These are phyloP conservation scores for Beta vulgaris DNA, from an alignment of 148 eudicot species.

Conservation along the genomic window DNA sequence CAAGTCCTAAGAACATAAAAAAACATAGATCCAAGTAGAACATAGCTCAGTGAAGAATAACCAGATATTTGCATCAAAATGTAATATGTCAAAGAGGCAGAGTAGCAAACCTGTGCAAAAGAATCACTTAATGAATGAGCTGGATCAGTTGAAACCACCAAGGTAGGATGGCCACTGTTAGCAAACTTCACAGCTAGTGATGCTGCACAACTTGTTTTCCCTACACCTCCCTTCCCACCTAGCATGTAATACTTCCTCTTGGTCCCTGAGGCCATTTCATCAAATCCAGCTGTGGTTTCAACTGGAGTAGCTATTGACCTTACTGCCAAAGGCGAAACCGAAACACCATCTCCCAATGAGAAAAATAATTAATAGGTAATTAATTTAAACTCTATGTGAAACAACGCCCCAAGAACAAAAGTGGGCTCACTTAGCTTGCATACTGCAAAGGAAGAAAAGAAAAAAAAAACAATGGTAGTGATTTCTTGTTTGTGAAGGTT, in stretches of 20 bases:
- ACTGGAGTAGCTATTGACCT: conserved; percentile 67
- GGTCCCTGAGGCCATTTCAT: conserved; percentile 83
- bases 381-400: not conserved
- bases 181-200: conserved; percentile 98
- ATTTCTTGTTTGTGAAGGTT: not conserved
- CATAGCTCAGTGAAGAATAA: not conserved
- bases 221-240: conserved; percentile 98
- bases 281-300: conserved; percentile 64
- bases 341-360: not conserved
- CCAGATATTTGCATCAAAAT: not conserved
- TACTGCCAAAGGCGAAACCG: conserved; percentile 40
- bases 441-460: too few relatives aligned
- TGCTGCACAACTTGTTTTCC: conserved; percentile 97
- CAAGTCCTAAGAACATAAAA: conserved; percentile 58
- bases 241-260: conserved; percentile 89
- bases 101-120: conserved; percentile 75
- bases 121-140: conserved; percentile 98
- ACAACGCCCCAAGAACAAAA: not conserved
- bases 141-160: conserved; percentile 98
- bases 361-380: not conserved
- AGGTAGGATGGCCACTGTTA: conserved; percentile 93
- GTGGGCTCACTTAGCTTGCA: not conserved
- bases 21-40: not conserved
- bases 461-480: too few relatives aligned
- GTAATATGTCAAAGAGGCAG: not conserved